Evolutionary conservation across 2,329 filamentous ascomycete species (phyloP).

Genomic region (Penicillium vulpinum): DNA sequence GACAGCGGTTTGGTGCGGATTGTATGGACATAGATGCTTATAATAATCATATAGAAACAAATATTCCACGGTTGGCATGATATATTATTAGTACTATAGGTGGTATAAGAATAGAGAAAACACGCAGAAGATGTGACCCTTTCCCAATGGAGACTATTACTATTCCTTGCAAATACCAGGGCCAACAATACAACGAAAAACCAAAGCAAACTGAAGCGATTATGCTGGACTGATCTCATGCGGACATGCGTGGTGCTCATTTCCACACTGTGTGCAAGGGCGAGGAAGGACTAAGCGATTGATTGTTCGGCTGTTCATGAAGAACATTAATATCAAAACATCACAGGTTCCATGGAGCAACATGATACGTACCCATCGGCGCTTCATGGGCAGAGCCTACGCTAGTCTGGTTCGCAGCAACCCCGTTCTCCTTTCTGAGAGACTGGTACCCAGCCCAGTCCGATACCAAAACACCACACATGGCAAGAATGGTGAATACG

Average conservation of each 20-base stretch:
- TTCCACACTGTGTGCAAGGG: slow-evolving; percentile 10
- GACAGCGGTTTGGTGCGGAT: background rate
- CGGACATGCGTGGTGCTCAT: slow-evolving; percentile 1
- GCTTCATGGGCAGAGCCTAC: slow-evolving; percentile 7
- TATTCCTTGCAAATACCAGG: too few relatives aligned
- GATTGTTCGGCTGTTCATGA: slow-evolving; percentile 18
- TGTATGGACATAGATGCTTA: slow-evolving; percentile 3
- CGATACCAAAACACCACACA: slow-evolving; percentile 28
- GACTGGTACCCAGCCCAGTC: slow-evolving; percentile 31
- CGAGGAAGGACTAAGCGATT: slow-evolving; percentile 12
- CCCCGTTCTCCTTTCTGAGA: slow-evolving; percentile 8
- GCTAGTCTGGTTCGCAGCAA: background rate
- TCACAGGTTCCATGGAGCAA: slow-evolving; percentile 12
- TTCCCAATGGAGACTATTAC: background rate
- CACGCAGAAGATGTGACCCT: background rate
- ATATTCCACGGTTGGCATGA: background rate
- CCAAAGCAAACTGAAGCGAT: background rate
- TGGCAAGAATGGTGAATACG: slow-evolving; percentile 29
- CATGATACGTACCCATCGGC: slow-evolving; percentile 18
- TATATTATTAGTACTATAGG: background rate
- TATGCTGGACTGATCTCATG: background rate
- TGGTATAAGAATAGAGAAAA: background rate
- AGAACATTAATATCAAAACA: slow-evolving; percentile 18
- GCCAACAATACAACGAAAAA: background rate
- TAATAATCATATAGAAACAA: background rate